phyloP scores from a whole-genome alignment of 148 eudicot species.

The Rhododendron henanense region DNA sequence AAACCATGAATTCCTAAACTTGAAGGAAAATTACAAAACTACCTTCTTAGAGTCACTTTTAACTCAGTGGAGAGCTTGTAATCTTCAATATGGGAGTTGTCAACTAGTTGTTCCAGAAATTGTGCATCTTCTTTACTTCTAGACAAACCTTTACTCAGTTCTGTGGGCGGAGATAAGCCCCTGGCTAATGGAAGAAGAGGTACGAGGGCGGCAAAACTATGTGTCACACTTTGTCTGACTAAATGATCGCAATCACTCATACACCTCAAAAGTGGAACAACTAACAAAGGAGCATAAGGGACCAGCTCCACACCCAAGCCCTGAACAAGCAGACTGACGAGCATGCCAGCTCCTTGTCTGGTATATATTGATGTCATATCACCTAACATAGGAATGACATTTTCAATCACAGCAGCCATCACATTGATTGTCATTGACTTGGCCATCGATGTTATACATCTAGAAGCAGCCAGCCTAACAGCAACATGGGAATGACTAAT shows the following conservation, averaged over 20 bases:
- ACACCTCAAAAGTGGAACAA: slow-evolving; percentile 95
- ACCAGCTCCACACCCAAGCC: slow-evolving; percentile 87
- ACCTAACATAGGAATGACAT: slow-evolving; percentile 89
- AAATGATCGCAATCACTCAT: slow-evolving; percentile 96
- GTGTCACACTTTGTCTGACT: slow-evolving; percentile 95
- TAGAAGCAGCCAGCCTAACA: slow-evolving; percentile 90
- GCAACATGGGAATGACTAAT: slow-evolving; percentile 89
- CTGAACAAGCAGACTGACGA: slow-evolving; percentile 85
- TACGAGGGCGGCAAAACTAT: slow-evolving; percentile 96
- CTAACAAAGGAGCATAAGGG: slow-evolving; percentile 88
- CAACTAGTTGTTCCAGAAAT: slow-evolving; percentile 95
- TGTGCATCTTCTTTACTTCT: slow-evolving; percentile 79
- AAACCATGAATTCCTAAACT: not conserved
- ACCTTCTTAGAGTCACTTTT: slow-evolving; percentile 81
- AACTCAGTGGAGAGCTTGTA: slow-evolving; percentile 73
- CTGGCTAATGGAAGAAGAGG: slow-evolving; percentile 98
- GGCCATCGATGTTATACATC: slow-evolving; percentile 93
- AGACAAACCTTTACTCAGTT: slow-evolving; percentile 57
- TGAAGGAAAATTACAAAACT: not conserved
- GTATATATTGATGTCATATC: slow-evolving; percentile 75
- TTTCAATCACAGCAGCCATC: slow-evolving; percentile 82
- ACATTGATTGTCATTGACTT: slow-evolving; percentile 74
- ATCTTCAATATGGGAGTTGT: slow-evolving; percentile 95
- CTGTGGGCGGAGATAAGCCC: slow-evolving; percentile 75
- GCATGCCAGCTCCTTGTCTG: slow-evolving; percentile 99